A percentile compares a stretch with the other conserved stretches of the same genome.
phyloP scores from a whole-genome alignment of 805 yeast species.

The Hanseniaspora thailandica region DNA sequence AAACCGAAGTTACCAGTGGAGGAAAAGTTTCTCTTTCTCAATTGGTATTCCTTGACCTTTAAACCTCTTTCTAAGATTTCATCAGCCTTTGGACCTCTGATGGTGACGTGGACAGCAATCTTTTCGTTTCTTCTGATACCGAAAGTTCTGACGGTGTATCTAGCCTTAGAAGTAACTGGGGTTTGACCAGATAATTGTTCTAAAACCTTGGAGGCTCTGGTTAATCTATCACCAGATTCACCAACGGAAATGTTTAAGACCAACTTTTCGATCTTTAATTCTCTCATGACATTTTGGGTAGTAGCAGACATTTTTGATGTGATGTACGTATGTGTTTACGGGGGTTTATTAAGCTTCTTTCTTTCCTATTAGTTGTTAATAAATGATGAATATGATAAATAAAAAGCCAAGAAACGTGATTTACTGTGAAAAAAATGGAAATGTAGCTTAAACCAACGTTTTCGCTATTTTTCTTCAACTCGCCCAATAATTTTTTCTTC shows the following conservation, averaged over 20 bases:
- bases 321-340: slow-evolving; percentile 14
- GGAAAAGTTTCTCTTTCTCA: slow-evolving; percentile 87
- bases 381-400: background rate
- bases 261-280: slow-evolving; percentile 96
- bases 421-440: background rate
- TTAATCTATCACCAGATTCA: slow-evolving; percentile 99
- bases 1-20: slow-evolving; percentile 99
- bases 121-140: slow-evolving; percentile 99
- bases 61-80: slow-evolving; percentile 99
- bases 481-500: too few relatives aligned
- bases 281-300: slow-evolving; percentile 94
- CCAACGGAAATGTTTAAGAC: slow-evolving; percentile 99
- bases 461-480: background rate
- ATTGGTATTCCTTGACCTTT: slow-evolving; percentile 99
- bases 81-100: slow-evolving; percentile 99
- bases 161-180: slow-evolving; percentile 99
- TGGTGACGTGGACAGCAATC: slow-evolving; percentile 97
- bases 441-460: background rate
- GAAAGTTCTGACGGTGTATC: slow-evolving; percentile 99
- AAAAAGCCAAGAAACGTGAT: background rate
- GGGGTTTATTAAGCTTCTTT: background rate
- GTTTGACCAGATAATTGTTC: slow-evolving; percentile 99
- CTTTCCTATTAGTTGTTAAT: background rate
- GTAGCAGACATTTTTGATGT: slow-evolving; percentile 37
- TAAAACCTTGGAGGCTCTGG: slow-evolving; percentile 99